Percentiles rank a stretch among this genome's conserved stretches.
Conservation (phyloP, 306 rosid species). For the Acmispon strigosus region DNA sequence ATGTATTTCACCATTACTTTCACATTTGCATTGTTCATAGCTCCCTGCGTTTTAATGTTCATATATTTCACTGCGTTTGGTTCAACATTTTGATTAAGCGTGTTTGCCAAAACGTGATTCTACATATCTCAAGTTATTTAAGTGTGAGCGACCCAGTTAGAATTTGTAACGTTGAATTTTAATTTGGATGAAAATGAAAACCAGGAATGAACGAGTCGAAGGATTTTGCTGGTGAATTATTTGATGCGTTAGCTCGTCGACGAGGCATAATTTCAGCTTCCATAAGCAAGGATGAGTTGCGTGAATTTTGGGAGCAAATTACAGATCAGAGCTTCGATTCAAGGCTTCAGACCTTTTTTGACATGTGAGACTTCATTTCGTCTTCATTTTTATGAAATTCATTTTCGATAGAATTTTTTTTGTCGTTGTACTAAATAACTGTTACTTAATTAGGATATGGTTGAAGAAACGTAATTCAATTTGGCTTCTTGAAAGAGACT, state of each 20-base stretch:
- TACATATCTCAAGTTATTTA: too few relatives aligned
- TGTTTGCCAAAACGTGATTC: too few relatives aligned
- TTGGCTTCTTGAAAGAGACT: slow-evolving; percentile 7
- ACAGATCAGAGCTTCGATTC: slow-evolving; percentile 80
- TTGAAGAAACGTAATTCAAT: neutral
- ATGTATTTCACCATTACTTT: neutral
- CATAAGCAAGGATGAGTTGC: slow-evolving; percentile 48
- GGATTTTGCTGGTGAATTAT: slow-evolving; percentile 64
- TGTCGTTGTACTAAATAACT: neutral
- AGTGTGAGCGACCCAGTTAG: too few relatives aligned
- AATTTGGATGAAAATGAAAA: neutral
- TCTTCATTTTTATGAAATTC: neutral
- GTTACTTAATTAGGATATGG: neutral
- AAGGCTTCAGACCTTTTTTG: slow-evolving; percentile 82
- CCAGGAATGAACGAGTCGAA: slow-evolving; percentile 64
- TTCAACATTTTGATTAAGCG: too few relatives aligned
- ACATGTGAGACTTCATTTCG: slow-evolving; percentile 44
- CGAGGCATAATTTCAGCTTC: slow-evolving; percentile 47
- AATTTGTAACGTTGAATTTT: too few relatives aligned
- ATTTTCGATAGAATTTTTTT: neutral
- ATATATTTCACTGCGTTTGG: too few relatives aligned
- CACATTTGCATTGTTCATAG: neutral
- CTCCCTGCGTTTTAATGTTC: too few relatives aligned
- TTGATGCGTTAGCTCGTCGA: slow-evolving; percentile 78
- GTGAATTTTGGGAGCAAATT: slow-evolving; percentile 86